Base-by-base conservation (phyloP, 495 filamentous ascomycete genomes). In the Aspergillus nidulans region DNA sequence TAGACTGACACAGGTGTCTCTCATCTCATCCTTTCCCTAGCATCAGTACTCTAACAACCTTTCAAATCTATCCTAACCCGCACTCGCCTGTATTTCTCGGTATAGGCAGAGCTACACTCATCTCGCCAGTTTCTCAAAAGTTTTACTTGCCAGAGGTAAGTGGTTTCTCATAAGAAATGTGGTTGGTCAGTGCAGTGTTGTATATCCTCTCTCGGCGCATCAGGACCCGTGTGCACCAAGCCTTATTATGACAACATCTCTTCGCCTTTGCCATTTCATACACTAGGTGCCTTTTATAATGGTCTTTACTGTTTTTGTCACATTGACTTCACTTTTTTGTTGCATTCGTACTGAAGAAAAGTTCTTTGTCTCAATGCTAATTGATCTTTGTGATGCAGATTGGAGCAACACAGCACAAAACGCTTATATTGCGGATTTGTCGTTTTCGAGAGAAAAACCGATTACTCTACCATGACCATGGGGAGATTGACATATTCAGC, bases 401-500 rank as follows among this genome's bases (percentile, higher is more conserved):
- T 28, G 16, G n/a, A 28, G 19, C 20, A 21, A 36, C 3, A 15
- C 23, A 13, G 23, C 21, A 25, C 2, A 6, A 46, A 3, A 36
- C 21, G 15, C 30, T n/a, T n/a, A 39, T 16, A 48, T 18, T 13
- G 2, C 5, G 24, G 26, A 5, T 12, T 6, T 34, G 4, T 34
- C 30, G 30, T 28, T 28, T 28, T 6, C 9, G 30, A 34, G 19
- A 16, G 9, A 10, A 4, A 44, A 10, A 9, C 12, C 9, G 46
- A 23, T 20, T 7, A 21, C 7, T n/a, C 28, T 48, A 60, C 49
- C n/a, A 76, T 76, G 73, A 60, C 49, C n/a, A 76, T 76, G 73
- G 72, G 63, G n/a, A 66, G 63, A 41, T 50, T 73, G 8, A 74
- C 65, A 39, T 76, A 76, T 56, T 61, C 65, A 16, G 65, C 73